These are phyloP conservation scores for Fusarium sp. DNA, from an alignment of 2,329 filamentous ascomycete species.

Conservation along the genomic window DNA sequence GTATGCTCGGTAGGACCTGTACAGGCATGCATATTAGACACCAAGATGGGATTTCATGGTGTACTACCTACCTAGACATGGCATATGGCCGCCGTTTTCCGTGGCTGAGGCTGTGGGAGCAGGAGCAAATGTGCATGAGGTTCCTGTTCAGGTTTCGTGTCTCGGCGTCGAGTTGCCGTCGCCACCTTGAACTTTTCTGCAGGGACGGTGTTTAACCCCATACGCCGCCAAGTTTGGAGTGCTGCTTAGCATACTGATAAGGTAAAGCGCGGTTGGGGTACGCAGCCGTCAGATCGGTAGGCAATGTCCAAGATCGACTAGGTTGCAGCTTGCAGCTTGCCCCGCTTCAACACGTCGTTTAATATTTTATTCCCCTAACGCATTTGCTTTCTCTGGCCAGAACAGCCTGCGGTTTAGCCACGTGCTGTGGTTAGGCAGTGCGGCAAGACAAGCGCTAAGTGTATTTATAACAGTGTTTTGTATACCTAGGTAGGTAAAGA, in stretches of 20 bases:
- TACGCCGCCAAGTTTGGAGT: conserved; percentile 36
- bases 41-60: background rate
- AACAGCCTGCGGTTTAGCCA: too few species aligned
- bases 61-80: background rate
- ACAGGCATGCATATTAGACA: background rate
- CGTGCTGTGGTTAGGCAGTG: too few species aligned
- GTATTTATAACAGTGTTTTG: too few species aligned
- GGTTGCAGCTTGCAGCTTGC: conserved; percentile 9
- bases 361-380: too few species aligned
- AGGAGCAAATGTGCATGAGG: conserved; percentile 22
- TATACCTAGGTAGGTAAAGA: too few species aligned
- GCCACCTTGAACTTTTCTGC: conserved; percentile 14
- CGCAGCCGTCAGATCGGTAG: conserved; percentile 32
- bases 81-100: conserved; percentile 9
- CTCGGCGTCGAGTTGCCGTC: background rate
- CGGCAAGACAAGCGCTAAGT: too few species aligned
- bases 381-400: too few species aligned
- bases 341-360: conserved; percentile 1
- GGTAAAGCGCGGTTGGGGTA: conserved; percentile 34
- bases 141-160: conserved; percentile 32
- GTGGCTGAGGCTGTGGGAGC: background rate
- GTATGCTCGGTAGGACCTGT: background rate
- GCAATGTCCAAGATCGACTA: conserved; percentile 34
- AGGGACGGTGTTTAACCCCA: conserved; percentile 31
- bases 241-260: conserved; percentile 37